phyloP scores from a whole-genome alignment of 192 early-diverging fungal genomes.

The Jimgerdemannia lactiflua region DNA sequence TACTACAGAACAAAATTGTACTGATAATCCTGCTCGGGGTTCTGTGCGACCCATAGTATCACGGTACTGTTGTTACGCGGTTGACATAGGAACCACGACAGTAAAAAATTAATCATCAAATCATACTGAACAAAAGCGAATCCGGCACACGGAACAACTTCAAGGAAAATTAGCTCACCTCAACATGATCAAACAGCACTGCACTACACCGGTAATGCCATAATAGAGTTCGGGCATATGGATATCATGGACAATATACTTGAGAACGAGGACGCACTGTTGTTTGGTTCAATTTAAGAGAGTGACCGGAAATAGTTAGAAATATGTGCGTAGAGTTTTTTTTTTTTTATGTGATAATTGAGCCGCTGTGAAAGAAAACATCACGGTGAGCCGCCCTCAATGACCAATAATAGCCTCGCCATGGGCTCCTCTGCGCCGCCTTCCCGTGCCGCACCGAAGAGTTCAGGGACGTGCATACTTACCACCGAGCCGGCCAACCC shows the following conservation, averaged over 20 bases:
- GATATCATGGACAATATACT: conserved; percentile 14
- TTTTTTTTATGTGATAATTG: too few relatives aligned
- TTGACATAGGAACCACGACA: too few relatives aligned
- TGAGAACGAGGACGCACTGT: conserved; percentile 20
- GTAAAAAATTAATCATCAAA: not conserved
- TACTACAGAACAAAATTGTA: conserved; percentile 27
- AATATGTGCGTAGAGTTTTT: not conserved
- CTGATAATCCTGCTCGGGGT: conserved; percentile 24
- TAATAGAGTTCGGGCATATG: conserved; percentile 16
- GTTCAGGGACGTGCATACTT: conserved; percentile 8
- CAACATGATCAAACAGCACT: conserved; percentile 16
- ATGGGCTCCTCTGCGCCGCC: too few relatives aligned
- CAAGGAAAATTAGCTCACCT: conserved; percentile 12
- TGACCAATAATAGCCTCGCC: too few relatives aligned
- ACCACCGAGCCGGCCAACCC: conserved; percentile 58
- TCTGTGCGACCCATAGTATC: conserved; percentile 39
- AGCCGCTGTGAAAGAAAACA: too few relatives aligned
- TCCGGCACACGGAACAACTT: too few relatives aligned
- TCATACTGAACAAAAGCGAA: not conserved
- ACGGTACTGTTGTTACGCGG: conserved; percentile 24
- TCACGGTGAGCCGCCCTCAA: too few relatives aligned
- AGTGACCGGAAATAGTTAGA: not conserved
- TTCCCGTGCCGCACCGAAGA: too few relatives aligned
- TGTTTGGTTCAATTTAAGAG: too few relatives aligned
- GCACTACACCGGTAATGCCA: conserved; percentile 15